Evolutionary conservation across 192 early-diverging fungal genomes (phyloP).

Genomic region (Gigaspora rosea): DNA sequence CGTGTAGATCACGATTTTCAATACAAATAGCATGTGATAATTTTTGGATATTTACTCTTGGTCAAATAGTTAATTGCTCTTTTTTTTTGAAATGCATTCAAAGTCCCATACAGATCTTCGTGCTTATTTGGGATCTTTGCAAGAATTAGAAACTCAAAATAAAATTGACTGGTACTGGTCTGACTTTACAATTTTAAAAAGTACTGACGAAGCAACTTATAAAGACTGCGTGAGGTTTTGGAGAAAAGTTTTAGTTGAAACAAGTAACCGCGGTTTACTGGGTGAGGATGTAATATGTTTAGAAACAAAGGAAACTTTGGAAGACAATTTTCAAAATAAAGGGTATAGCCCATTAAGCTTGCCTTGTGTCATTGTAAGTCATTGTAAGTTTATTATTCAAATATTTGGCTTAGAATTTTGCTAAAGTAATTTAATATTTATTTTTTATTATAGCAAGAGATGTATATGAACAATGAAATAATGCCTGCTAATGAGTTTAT

Average conservation of each 20-base stretch:
- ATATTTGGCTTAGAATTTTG: neutral
- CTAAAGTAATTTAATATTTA: too few species aligned
- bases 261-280: neutral
- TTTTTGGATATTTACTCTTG: too few species aligned
- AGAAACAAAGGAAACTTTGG: neutral
- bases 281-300: slow-evolving; percentile 14
- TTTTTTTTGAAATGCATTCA: too few species aligned
- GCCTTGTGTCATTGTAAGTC: slow-evolving; percentile 11
- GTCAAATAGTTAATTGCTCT: too few species aligned
- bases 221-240: slow-evolving; percentile 13
- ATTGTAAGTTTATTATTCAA: neutral
- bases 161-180: slow-evolving; percentile 10
- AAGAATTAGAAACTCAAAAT: neutral
- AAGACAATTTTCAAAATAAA: slow-evolving; percentile 2
- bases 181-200: slow-evolving; percentile 8
- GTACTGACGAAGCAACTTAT: neutral
- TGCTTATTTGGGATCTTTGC: neutral
- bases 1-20: too few species aligned
- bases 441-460: slow-evolving; percentile 10
- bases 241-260: slow-evolving; percentile 16
- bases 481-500: neutral
- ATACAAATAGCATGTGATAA: too few species aligned
- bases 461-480: neutral
- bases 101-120: neutral
- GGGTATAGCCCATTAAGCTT: neutral